Percentiles rank a stretch among this genome's conserved stretches.
These are phyloP conservation scores for Penicillium lagena DNA, from an alignment of 495 filamentous ascomycete genomes.

Conservation along the genomic window DNA sequence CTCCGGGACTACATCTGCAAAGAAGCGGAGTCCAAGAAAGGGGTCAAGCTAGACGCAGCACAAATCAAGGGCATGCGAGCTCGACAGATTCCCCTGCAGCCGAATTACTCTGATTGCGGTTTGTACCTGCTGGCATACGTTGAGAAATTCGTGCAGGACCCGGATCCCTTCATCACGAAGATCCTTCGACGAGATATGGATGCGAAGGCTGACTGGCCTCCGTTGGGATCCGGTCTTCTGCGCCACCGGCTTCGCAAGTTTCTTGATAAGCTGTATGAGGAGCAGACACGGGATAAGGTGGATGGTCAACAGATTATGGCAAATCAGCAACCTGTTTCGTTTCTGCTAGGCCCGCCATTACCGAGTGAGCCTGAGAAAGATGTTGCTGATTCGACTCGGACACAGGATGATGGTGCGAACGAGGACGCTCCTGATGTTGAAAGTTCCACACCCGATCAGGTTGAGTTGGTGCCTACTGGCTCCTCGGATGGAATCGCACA, in stretches of 20 bases:
- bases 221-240: slow-evolving; percentile 44
- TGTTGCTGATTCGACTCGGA: not conserved
- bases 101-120: slow-evolving; percentile 86
- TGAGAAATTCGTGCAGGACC: slow-evolving; percentile 67
- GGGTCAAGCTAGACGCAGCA: slow-evolving; percentile 46
- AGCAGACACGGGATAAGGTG: slow-evolving; percentile 31
- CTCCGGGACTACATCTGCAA: slow-evolving; percentile 71
- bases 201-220: slow-evolving; percentile 45
- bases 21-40: slow-evolving; percentile 66
- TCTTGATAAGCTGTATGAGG: slow-evolving; percentile 39
- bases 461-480: slow-evolving; percentile 2
- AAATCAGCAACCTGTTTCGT: slow-evolving; percentile 26
- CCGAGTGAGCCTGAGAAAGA: not conserved
- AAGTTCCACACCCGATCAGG: not conserved
- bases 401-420: not conserved
- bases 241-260: slow-evolving; percentile 47
- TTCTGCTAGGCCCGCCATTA: slow-evolving; percentile 20
- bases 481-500: not conserved
- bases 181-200: slow-evolving; percentile 44
- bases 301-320: slow-evolving; percentile 18
- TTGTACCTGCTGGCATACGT: slow-evolving; percentile 79
- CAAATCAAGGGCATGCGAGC: slow-evolving; percentile 60
- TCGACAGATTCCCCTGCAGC: slow-evolving; percentile 66
- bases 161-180: slow-evolving; percentile 56
- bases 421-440: not conserved